phyloP scores from a whole-genome alignment of 1,139 yeast genomes.

The Geotrichum fermentans region DNA sequence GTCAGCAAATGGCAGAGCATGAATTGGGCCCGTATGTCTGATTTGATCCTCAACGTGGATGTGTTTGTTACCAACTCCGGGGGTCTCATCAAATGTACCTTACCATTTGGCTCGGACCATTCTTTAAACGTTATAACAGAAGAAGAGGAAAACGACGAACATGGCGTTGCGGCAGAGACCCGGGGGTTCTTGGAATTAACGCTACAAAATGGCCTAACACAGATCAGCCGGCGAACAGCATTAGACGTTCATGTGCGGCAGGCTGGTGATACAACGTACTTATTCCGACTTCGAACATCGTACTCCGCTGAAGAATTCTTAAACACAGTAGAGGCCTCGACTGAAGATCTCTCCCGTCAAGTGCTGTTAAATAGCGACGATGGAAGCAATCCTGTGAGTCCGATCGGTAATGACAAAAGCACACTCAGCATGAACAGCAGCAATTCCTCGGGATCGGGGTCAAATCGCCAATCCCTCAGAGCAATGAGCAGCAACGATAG shows the following conservation, averaged over 20 bases:
- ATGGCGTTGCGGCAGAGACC: not conserved
- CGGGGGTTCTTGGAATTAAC: constrained; percentile 15
- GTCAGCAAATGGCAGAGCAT: constrained; percentile 14
- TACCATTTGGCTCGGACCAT: not conserved
- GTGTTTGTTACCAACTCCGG: constrained; percentile 8
- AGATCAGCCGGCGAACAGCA: constrained; percentile 26
- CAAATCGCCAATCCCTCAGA: not conserved
- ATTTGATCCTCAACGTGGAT: not conserved
- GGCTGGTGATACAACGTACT: constrained; percentile 25
- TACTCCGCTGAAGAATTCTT: constrained; percentile 28
- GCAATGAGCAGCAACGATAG: not conserved
- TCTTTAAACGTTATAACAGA: constrained; percentile 3
- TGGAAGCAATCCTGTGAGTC: not conserved
- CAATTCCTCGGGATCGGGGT: constrained; percentile 21
- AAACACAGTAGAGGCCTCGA: not conserved
- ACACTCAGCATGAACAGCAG: constrained; percentile 27
- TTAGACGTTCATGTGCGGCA: constrained; percentile 33
- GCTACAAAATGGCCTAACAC: constrained; percentile 12
- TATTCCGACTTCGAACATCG: constrained; percentile 28
- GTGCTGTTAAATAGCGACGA: not conserved
- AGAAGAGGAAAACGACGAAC: not conserved
- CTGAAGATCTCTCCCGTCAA: constrained; percentile 1
- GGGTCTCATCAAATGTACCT: not conserved
- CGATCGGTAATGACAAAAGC: not conserved
- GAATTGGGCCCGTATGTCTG: constrained; percentile 10